phyloP scores from a whole-genome alignment of 495 filamentous ascomycete species.

The Penicillium crystallinum region DNA sequence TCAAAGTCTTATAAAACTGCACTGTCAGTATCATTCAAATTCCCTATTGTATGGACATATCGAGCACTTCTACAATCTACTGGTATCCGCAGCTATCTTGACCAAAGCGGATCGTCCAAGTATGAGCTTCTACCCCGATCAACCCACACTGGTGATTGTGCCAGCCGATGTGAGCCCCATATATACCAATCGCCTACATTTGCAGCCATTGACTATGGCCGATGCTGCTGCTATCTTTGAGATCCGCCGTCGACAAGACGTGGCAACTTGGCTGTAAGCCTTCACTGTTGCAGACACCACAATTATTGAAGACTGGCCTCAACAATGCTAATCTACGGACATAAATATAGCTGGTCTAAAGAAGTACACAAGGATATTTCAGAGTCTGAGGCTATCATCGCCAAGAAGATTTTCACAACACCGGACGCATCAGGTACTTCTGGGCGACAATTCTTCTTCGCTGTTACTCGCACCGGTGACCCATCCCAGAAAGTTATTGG shows the following conservation, averaged over 20 bases:
- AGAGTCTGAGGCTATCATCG: constrained; percentile 18
- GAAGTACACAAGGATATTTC: constrained; percentile 14
- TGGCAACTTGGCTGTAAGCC: constrained; percentile 27
- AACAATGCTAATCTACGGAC: not conserved
- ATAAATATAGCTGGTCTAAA: constrained; percentile 17
- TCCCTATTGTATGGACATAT: too few relatives aligned
- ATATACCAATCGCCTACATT: constrained; percentile 15
- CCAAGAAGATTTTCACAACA: constrained; percentile 16
- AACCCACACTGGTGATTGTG: constrained; percentile 14
- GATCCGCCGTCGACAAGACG: constrained; percentile 19
- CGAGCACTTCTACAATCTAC: too few relatives aligned
- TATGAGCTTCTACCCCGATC: constrained; percentile 11
- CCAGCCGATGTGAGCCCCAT: constrained; percentile 10
- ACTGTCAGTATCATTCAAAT: too few relatives aligned
- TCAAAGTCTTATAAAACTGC: too few relatives aligned
- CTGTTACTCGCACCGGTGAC: constrained; percentile 12
- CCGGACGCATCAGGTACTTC: constrained; percentile 23
- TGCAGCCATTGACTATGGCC: constrained; percentile 12
- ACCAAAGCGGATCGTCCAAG: not conserved
- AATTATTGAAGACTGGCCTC: not conserved
- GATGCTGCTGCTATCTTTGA: constrained; percentile 21
- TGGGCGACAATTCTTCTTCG: constrained; percentile 21
- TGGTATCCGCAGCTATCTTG: not conserved
- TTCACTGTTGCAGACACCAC: not conserved
- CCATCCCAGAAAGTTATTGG: constrained; percentile 18